Percentiles rank a stretch among this genome's conserved stretches.
These are phyloP conservation scores for Curvularia verruculosa DNA, from an alignment of 2,329 filamentous ascomycete species.

Conservation along the genomic window DNA sequence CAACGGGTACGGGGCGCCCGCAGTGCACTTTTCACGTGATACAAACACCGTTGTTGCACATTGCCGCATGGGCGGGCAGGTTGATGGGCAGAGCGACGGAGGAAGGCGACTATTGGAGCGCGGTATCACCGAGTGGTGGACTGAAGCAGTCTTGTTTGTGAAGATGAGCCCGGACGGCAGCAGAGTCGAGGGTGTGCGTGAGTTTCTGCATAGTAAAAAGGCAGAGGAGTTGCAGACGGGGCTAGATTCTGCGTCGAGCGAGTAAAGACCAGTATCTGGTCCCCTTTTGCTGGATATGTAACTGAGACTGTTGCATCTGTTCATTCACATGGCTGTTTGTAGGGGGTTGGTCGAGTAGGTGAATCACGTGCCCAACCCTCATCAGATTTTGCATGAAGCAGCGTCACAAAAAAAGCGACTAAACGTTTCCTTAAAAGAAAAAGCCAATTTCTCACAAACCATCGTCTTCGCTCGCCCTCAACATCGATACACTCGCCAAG, in stretches of 20 bases:
- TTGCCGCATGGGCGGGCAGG: slow-evolving; percentile 35
- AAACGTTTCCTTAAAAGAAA: neutral
- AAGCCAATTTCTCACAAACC: neutral
- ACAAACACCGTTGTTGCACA: slow-evolving; percentile 48
- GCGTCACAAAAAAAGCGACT: neutral
- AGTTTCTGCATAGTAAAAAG: slow-evolving; percentile 54
- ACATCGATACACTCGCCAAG: neutral
- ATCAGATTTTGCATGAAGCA: neutral
- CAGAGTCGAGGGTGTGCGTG: slow-evolving; percentile 33
- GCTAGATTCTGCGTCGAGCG: slow-evolving; percentile 46
- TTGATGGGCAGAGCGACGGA: slow-evolving; percentile 25
- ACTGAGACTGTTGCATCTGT: neutral
- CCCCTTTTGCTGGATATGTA: neutral
- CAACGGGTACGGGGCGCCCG: slow-evolving; percentile 41
- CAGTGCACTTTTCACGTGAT: slow-evolving; percentile 26
- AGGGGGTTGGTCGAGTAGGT: neutral
- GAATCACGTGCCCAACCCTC: neutral
- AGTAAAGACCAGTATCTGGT: neutral
- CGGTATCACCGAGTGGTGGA: slow-evolving; percentile 34
- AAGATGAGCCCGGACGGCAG: slow-evolving; percentile 31
- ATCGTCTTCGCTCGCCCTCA: neutral
- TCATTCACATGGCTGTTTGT: neutral
- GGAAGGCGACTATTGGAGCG: slow-evolving; percentile 24
- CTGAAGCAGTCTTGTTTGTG: slow-evolving; percentile 34
- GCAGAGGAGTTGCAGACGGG: slow-evolving; percentile 46